These are phyloP conservation scores for Endothia cerciana DNA, from an alignment of 2,329 filamentous ascomycete genomes.

Conservation along the genomic window DNA sequence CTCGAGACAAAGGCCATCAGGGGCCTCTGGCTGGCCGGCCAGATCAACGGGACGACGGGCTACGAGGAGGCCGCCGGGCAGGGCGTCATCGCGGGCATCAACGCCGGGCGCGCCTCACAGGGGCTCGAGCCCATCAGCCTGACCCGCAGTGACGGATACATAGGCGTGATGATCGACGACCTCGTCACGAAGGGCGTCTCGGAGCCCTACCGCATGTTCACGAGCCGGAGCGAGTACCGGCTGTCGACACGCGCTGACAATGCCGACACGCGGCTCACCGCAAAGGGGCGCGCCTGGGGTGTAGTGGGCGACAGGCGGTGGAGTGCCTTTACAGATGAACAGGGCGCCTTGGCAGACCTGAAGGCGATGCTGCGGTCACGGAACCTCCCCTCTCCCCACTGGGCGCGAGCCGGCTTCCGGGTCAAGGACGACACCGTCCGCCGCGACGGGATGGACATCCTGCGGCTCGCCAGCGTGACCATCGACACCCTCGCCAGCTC, in stretches of 20 bases:
- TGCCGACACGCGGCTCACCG: slow-evolving; percentile 84
- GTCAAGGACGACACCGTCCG: slow-evolving; percentile 67
- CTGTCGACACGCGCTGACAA: slow-evolving; percentile 94
- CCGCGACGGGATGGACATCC: slow-evolving; percentile 77
- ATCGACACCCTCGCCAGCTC: slow-evolving; percentile 58
- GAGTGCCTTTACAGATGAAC: slow-evolving; percentile 68
- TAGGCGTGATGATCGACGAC: slow-evolving; percentile 98
- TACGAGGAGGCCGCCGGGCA: slow-evolving; percentile 98
- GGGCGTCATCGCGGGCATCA: slow-evolving; percentile 89
- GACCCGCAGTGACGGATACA: slow-evolving; percentile 86
- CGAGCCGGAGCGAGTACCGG: slow-evolving; percentile 90
- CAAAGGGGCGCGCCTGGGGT: slow-evolving; percentile 74
- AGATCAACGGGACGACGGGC: slow-evolving; percentile 97
- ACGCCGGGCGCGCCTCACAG: slow-evolving; percentile 81
- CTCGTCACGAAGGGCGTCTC: slow-evolving; percentile 95
- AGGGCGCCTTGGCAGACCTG: slow-evolving; percentile 69
- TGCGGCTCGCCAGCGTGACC: slow-evolving; percentile 67
- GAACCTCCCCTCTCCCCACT: slow-evolving; percentile 63
- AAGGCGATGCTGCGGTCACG: slow-evolving; percentile 62
- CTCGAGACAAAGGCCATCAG: slow-evolving; percentile 91
- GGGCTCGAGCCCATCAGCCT: slow-evolving; percentile 69
- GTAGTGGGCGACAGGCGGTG: slow-evolving; percentile 81
- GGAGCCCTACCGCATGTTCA: slow-evolving; percentile 99
- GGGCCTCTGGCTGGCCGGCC: slow-evolving; percentile 89
- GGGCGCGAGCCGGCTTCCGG: slow-evolving; percentile 71